Base-by-base conservation (phyloP, 2,329 filamentous ascomycete genomes). In the Colletotrichum trifolii region DNA sequence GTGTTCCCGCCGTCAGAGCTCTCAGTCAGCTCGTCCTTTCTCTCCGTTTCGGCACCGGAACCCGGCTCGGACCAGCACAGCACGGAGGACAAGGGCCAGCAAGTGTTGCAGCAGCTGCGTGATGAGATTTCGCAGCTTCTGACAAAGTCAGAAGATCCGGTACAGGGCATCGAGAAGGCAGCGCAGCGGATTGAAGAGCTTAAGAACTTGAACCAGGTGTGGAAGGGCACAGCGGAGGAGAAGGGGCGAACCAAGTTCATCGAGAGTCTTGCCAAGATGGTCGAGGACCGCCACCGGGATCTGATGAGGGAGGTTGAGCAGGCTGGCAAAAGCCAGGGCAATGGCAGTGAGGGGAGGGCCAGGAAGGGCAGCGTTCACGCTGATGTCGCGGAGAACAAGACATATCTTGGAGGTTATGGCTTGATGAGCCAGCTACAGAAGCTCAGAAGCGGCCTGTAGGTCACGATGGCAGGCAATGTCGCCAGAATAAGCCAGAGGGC, bases 161-260 rank as follows among this genome's bases (percentile, higher is more conserved):
- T 89, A 11, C 83, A 84, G 48, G 92, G 92, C 13, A 82, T 96
- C 8, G 89, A 92, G 68, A 89, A 89, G 62, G 96, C 96, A 0
- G 87, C 87, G 11, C 84, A 85, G 60, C 83, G 92, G 48, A 89
- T 98, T 12, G 90, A 93, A 72, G 88, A 92, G 73, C 83, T 98
- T 60, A 90, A 93, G 72, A 86, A 89, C 67, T 79, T 98, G 68
- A 88, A 89, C 4, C 80, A 80, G n/a, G 89, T 99, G 25, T 99
- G 96, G 94, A 95, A 91, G 75, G 94, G 94, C n/a, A 97, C 96
- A 2, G 91, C 92, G 0, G 96, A 99, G 79, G 96, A 98, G 76
- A 96, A 92, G 78, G 93, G 93, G 6, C 84, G 96, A 57, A 80
- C 81, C 9, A 91, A 88, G 72, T 94, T 97, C 74, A 89, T 99